phyloP scores from a whole-genome alignment of 1,284 basidiomycete genomes.

The Rhodotorula sp. region DNA sequence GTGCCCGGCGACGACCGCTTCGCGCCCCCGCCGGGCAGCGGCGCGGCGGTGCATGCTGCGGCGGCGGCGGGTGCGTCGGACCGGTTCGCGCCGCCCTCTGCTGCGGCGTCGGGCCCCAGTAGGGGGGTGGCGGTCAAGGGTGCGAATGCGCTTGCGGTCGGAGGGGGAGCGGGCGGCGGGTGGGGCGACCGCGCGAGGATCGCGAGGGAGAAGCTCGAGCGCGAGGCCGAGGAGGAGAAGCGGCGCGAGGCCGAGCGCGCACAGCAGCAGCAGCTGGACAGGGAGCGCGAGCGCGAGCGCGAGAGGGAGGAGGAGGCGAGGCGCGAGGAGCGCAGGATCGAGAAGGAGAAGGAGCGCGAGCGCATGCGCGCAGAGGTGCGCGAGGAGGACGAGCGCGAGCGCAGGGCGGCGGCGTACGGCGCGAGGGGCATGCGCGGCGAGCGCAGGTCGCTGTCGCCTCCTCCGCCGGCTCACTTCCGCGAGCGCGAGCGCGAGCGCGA shows the following conservation, averaged over 20 bases:
- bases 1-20: not conserved
- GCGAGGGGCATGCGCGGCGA: not conserved
- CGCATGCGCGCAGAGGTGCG: not conserved
- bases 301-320: not conserved
- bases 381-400: conserved; percentile 1
- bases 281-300: not conserved
- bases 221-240: conserved; percentile 5
- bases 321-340: not conserved
- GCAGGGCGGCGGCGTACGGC: conserved; percentile 6
- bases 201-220: conserved; percentile 11
- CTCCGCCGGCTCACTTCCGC: not conserved
- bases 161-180: not conserved
- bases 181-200: conserved; percentile 15
- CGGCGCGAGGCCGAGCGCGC: not conserved
- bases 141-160: not conserved
- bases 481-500: not conserved
- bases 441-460: not conserved
- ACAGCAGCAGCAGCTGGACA: not conserved
- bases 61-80: not conserved
- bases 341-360: not conserved
- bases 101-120: not conserved
- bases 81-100: not conserved
- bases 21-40: not conserved
- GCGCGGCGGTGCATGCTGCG: not conserved
- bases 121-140: not conserved